phyloP scores from a whole-genome alignment of 2,329 filamentous ascomycete genomes.

The Aspergillus udagawae region DNA sequence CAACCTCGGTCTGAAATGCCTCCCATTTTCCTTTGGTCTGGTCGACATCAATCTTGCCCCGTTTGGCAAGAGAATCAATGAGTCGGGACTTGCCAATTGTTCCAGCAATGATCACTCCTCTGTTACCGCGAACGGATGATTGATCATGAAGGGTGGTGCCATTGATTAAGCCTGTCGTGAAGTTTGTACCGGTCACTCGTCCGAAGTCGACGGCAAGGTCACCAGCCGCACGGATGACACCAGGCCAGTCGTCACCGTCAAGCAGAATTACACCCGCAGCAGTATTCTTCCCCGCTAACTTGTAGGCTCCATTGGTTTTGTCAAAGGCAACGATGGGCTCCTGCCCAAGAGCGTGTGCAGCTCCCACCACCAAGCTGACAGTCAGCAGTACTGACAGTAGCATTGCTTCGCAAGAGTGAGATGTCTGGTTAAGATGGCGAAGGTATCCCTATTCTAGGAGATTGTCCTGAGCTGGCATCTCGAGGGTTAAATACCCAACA shows the following conservation, averaged over 20 bases:
- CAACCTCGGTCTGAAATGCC: constrained; percentile 58
- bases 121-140: constrained; percentile 34
- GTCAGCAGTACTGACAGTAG: background rate
- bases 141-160: constrained; percentile 40
- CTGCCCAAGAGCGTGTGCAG: constrained; percentile 1
- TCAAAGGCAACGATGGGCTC: background rate
- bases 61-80: constrained; percentile 56
- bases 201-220: constrained; percentile 68
- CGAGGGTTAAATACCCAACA: background rate
- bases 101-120: constrained; percentile 61
- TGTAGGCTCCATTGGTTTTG: background rate
- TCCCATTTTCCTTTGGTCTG: constrained; percentile 64
- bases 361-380: background rate
- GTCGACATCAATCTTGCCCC: constrained; percentile 55
- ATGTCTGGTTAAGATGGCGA: background rate
- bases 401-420: background rate
- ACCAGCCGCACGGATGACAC: constrained; percentile 63
- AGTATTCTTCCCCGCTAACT: background rate
- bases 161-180: constrained; percentile 52
- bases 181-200: constrained; percentile 64
- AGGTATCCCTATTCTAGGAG: background rate
- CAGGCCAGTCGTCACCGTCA: constrained; percentile 61
- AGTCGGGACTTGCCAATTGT: constrained; percentile 62
- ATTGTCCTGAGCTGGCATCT: background rate
- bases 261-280: constrained; percentile 43